Conservation (phyloP, 2,329 filamentous ascomycete species). For the Colletotrichum tabaci region DNA sequence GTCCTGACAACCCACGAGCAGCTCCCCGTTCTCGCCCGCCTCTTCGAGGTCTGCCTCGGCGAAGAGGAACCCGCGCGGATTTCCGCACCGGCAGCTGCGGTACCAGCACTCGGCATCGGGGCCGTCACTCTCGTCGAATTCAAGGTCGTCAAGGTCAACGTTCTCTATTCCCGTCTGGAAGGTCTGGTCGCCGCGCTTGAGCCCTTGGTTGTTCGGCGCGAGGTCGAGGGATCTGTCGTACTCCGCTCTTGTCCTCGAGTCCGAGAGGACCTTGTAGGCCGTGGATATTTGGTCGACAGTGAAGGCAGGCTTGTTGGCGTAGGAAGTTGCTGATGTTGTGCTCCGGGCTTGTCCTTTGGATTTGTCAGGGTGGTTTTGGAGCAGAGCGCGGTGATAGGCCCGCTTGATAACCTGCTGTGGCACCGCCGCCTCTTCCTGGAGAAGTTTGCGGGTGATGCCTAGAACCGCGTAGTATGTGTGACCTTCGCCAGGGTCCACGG, state of each 20-base stretch:
- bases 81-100: slow-evolving; percentile 75
- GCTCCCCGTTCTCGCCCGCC: slow-evolving; percentile 69
- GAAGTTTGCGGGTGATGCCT: slow-evolving; percentile 64
- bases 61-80: slow-evolving; percentile 72
- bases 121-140: slow-evolving; percentile 61
- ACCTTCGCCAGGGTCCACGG: slow-evolving; percentile 38
- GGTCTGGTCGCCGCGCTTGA: slow-evolving; percentile 44
- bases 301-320: slow-evolving; percentile 49
- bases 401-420: slow-evolving; percentile 68
- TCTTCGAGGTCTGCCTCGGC: slow-evolving; percentile 72
- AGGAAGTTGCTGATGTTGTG: slow-evolving; percentile 38
- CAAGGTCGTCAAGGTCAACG: slow-evolving; percentile 76
- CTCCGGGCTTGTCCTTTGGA: slow-evolving; percentile 27
- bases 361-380: slow-evolving; percentile 78
- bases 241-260: slow-evolving; percentile 61
- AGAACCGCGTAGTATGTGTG: slow-evolving; percentile 74
- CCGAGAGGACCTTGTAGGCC: slow-evolving; percentile 71
- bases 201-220: slow-evolving; percentile 46
- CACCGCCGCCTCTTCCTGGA: slow-evolving; percentile 55
- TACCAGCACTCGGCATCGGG: slow-evolving; percentile 62
- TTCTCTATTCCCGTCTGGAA: slow-evolving; percentile 74
- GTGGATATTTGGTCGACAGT: slow-evolving; percentile 76
- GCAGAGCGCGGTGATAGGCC: slow-evolving; percentile 75
- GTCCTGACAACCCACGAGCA: slow-evolving; percentile 76
- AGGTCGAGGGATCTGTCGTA: slow-evolving; percentile 69